Evolutionary conservation across 306 rosid species (phyloP).

Genomic region (Cicer bijugum): DNA sequence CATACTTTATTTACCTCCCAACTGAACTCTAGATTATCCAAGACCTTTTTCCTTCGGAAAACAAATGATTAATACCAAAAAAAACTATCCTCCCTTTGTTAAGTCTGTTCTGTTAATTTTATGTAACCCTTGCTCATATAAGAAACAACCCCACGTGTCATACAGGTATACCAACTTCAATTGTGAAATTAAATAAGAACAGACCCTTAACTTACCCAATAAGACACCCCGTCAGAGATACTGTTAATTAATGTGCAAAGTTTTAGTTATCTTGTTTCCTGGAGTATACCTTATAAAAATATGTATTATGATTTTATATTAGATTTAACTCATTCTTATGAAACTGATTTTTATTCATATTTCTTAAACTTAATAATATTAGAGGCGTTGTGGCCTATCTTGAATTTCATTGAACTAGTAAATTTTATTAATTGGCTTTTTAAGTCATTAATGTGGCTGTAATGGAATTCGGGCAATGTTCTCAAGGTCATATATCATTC

Average conservation of each 20-base stretch:
- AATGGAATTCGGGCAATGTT: not conserved
- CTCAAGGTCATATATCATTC: not conserved
- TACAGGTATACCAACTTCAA: not conserved
- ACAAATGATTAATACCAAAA: too few species aligned
- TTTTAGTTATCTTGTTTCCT: not conserved
- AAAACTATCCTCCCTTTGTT: not conserved
- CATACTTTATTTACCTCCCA: too few species aligned
- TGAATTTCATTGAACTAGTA: conserved; percentile 11
- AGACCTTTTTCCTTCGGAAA: too few species aligned
- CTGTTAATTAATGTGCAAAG: not conserved
- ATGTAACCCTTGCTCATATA: not conserved
- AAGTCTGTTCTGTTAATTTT: not conserved
- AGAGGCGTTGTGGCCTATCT: not conserved
- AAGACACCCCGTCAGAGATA: not conserved
- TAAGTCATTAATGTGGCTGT: not conserved
- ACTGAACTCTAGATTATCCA: too few species aligned
- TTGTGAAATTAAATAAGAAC: not conserved
- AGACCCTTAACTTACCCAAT: not conserved
- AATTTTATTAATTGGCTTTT: not conserved
- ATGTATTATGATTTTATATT: too few species aligned
- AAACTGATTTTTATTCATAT: too few species aligned
- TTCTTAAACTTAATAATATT: too few species aligned
- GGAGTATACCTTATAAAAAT: not conserved
- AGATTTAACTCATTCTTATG: too few species aligned
- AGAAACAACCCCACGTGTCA: not conserved